Conservation (phyloP, 2,329 filamentous ascomycete genomes). For the Tolypocladium sp. region DNA sequence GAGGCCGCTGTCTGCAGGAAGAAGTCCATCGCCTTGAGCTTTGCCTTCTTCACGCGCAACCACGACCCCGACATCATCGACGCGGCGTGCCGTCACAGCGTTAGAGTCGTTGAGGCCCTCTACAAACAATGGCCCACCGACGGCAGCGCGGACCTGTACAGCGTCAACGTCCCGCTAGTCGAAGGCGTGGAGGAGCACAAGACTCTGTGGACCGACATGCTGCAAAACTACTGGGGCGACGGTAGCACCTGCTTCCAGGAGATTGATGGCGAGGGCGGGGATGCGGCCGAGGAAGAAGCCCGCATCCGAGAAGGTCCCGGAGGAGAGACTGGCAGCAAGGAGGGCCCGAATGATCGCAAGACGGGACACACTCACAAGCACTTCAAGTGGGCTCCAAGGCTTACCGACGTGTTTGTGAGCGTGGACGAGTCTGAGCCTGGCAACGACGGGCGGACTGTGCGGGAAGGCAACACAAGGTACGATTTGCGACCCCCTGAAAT, state of each 20-base stretch:
- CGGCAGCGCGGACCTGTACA: slow-evolving; percentile 70
- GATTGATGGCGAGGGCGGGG: slow-evolving; percentile 55
- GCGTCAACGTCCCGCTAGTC: slow-evolving; percentile 80
- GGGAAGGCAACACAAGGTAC: slow-evolving; percentile 78
- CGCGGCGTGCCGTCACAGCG: slow-evolving; percentile 64
- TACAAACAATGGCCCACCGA: slow-evolving; percentile 63
- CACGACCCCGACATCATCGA: slow-evolving; percentile 77
- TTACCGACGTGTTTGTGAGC: slow-evolving; percentile 78
- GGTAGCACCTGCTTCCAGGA: slow-evolving; percentile 75
- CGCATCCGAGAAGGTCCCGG: slow-evolving; percentile 59
- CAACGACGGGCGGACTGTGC: slow-evolving; percentile 89
- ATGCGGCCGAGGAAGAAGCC: slow-evolving; percentile 63
- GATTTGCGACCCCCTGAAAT: slow-evolving; percentile 11
- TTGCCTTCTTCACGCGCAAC: slow-evolving; percentile 79
- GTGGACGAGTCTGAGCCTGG: slow-evolving; percentile 72
- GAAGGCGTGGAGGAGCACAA: slow-evolving; percentile 63
- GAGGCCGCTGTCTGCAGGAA: slow-evolving; percentile 65
- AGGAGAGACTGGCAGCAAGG: slow-evolving; percentile 30
- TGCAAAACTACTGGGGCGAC: slow-evolving; percentile 85
- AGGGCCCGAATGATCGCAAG: slow-evolving; percentile 6
- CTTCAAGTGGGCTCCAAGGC: slow-evolving; percentile 90
- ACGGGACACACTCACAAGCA: slow-evolving; percentile 65
- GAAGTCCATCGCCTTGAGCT: slow-evolving; percentile 73
- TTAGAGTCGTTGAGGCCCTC: slow-evolving; percentile 71
- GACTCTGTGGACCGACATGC: slow-evolving; percentile 73